phyloP scores from a whole-genome alignment of 2,329 filamentous ascomycete species.

The Pleoardoris graminearum region DNA sequence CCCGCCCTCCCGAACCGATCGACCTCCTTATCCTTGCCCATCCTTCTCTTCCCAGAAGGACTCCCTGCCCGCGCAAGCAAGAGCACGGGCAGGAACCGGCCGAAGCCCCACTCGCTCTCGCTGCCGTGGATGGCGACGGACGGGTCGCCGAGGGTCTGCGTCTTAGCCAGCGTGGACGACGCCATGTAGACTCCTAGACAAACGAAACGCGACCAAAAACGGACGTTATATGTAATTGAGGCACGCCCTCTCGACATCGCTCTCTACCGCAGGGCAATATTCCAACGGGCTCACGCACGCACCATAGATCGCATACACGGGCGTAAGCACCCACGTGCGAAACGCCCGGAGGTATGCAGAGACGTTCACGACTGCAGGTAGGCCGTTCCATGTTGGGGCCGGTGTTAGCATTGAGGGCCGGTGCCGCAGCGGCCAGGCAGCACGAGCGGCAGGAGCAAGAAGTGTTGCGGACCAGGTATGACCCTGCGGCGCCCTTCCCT shows the following conservation, averaged over 20 bases:
- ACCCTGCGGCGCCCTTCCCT: no score
- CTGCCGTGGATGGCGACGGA: slow-evolving; percentile 25
- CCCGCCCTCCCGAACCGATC: slow-evolving; percentile 3
- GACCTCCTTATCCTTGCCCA: neutral
- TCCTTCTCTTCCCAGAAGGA: slow-evolving; percentile 24
- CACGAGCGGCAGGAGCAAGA: neutral
- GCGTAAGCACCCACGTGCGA: slow-evolving; percentile 38
- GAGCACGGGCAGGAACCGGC: slow-evolving; percentile 36
- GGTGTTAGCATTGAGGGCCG: no score
- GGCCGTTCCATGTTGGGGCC: no score
- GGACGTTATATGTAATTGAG: no score
- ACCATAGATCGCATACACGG: slow-evolving; percentile 33
- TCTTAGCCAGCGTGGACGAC: slow-evolving; percentile 22
- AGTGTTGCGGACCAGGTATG: neutral
- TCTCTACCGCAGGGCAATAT: no score
- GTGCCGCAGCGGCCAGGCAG: no score
- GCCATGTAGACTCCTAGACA: slow-evolving; percentile 27
- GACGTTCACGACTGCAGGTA: no score
- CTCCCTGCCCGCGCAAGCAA: slow-evolving; percentile 39
- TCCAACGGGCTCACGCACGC: no score
- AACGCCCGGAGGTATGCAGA: no score
- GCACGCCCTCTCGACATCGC: no score
- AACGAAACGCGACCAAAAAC: no score
- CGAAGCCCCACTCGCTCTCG: slow-evolving; percentile 36
- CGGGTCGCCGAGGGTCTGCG: slow-evolving; percentile 31